Conservation (phyloP, 129 eudicot species). For the Heracleum sosnowskyi region DNA sequence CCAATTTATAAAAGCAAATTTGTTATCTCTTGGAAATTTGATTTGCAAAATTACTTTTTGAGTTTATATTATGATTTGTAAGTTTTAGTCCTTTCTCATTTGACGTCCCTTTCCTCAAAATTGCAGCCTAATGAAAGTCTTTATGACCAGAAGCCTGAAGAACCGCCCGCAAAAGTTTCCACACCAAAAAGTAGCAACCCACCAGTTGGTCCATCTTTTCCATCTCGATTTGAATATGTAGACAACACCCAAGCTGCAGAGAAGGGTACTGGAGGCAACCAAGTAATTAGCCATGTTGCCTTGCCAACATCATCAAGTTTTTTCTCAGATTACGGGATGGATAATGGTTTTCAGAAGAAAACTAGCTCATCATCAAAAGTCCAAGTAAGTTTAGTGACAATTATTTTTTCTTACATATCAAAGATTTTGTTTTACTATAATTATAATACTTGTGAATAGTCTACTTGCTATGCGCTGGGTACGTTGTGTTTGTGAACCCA, state of each 20-base stretch:
- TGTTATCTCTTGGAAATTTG: not conserved
- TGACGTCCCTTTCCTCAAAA: not conserved
- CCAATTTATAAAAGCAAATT: not conserved
- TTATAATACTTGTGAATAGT: not conserved
- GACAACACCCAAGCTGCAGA: conserved; percentile 58
- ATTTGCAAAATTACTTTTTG: not conserved
- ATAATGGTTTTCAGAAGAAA: conserved; percentile 68
- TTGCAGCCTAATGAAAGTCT: conserved; percentile 87
- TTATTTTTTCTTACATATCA: not conserved
- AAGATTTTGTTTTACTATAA: not conserved
- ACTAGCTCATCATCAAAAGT: conserved; percentile 60
- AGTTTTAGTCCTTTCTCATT: not conserved
- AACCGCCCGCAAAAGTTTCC: conserved; percentile 58
- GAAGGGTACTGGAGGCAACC: conserved; percentile 60
- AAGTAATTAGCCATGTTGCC: conserved; percentile 58
- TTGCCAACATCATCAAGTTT: conserved; percentile 82
- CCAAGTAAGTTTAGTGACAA: conserved; percentile 38
- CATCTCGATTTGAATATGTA: conserved; percentile 81
- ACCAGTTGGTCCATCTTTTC: conserved; percentile 49
- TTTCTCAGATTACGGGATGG: conserved; percentile 97
- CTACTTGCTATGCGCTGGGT: not conserved
- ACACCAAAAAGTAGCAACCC: conserved; percentile 45
- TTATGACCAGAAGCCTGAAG: conserved; percentile 98
- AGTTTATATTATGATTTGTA: not conserved
- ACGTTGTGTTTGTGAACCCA: not conserved